Percentiles rank a stretch among this genome's conserved stretches.
phyloP scores from a whole-genome alignment of 106 monocot species.

The Allium fistulosum region DNA sequence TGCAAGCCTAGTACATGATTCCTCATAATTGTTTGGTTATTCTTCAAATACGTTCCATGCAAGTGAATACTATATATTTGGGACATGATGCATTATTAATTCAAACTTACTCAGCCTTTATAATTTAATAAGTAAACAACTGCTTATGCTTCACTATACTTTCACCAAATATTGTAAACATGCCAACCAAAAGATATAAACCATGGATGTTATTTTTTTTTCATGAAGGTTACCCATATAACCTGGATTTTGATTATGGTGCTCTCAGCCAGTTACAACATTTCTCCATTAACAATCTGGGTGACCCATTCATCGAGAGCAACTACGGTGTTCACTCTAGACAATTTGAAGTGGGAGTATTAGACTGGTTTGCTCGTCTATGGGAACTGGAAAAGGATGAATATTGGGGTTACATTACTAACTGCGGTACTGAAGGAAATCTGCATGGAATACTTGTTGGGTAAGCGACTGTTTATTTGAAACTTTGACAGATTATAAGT shows the following conservation, averaged over 20 bases:
- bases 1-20: too few species aligned
- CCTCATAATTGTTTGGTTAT: too few species aligned
- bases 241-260: slow-evolving; percentile 84
- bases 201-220: too few species aligned
- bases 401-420: slow-evolving; percentile 93
- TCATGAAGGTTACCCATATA: slow-evolving; percentile 71
- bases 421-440: slow-evolving; percentile 90
- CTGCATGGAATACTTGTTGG: slow-evolving; percentile 84
- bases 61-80: too few species aligned
- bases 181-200: too few species aligned
- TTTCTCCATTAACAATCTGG: slow-evolving; percentile 88
- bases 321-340: slow-evolving; percentile 86
- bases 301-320: slow-evolving; percentile 90
- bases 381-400: slow-evolving; percentile 83
- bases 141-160: too few species aligned
- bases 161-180: too few species aligned
- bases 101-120: too few species aligned
- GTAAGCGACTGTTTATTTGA: slow-evolving; percentile 14
- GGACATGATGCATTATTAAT: too few species aligned
- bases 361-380: slow-evolving; percentile 86
- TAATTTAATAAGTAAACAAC: too few species aligned
- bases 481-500: too few species aligned
- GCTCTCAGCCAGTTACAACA: slow-evolving; percentile 66
- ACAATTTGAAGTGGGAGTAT: slow-evolving; percentile 77
- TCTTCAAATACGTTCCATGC: too few species aligned